Conservation (phyloP, 148 eudicot genomes). For the Euryodendron excelsum region DNA sequence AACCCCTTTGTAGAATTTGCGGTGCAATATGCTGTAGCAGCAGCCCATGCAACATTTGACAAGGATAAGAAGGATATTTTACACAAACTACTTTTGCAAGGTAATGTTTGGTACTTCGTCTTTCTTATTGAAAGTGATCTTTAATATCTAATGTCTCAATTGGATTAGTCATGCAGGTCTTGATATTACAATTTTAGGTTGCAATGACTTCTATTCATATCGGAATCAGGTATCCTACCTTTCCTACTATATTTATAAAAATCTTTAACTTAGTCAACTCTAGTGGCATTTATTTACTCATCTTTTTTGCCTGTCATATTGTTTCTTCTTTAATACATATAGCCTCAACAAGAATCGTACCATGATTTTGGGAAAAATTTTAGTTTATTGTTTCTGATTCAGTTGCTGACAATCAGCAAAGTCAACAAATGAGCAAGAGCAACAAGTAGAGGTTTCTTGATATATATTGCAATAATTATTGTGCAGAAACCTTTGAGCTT, state of each 20-base stretch:
- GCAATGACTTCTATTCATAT: constrained; percentile 95
- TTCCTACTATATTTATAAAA: not conserved
- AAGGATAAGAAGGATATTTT: constrained; percentile 53
- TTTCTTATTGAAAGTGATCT: not conserved
- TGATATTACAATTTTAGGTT: constrained; percentile 89
- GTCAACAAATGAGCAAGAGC: not conserved
- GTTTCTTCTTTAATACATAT: not conserved
- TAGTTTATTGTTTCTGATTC: not conserved
- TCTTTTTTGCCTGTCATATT: not conserved
- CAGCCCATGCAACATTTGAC: constrained; percentile 68
- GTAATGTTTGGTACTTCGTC: constrained; percentile 34
- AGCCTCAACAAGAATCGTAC: not conserved
- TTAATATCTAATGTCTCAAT: constrained; percentile 23
- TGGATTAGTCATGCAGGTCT: constrained; percentile 78
- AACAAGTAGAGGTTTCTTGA: too few relatives aligned
- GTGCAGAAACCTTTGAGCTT: too few relatives aligned
- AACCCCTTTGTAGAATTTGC: constrained; percentile 99
- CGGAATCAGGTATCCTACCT: constrained; percentile 68
- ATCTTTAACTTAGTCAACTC: not conserved
- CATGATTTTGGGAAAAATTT: not conserved
- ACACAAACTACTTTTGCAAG: constrained; percentile 69
- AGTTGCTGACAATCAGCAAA: not conserved
- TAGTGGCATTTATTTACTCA: not conserved
- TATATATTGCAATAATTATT: too few relatives aligned
- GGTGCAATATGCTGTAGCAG: constrained; percentile 83